Conservation (phyloP, 169 alveolate species). For the Cryptosporidium muris region DNA sequence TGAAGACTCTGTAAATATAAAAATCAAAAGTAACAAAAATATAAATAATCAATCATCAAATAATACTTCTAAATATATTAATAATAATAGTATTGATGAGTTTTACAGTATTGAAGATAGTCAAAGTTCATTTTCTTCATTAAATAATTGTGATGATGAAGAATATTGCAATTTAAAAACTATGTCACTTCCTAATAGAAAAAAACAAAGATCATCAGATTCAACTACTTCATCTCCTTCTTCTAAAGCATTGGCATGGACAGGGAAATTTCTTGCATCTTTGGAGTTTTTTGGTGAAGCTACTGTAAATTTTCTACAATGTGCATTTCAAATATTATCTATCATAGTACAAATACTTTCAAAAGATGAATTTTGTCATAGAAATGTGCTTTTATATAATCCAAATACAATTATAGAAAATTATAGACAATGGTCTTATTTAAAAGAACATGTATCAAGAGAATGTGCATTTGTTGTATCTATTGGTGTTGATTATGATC, state of each 20-base stretch:
- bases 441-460: constrained; percentile 62
- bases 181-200: neutral
- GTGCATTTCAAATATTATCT: constrained; percentile 19
- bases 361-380: neutral
- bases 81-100: neutral
- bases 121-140: neutral
- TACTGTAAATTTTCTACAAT: constrained; percentile 42
- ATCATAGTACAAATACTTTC: neutral
- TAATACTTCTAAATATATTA: neutral
- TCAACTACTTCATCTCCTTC: neutral
- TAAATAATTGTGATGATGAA: neutral
- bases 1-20: neutral
- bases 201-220: neutral
- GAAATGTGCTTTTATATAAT: neutral
- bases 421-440: constrained; percentile 65
- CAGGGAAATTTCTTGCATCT: constrained; percentile 52
- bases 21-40: neutral
- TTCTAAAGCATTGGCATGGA: constrained; percentile 49
- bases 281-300: constrained; percentile 65
- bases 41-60: neutral
- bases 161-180: neutral
- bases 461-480: constrained; percentile 70
- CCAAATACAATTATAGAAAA: constrained; percentile 26
- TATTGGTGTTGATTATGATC: constrained; percentile 33
- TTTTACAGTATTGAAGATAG: neutral